These are phyloP conservation scores for Didymella pinodella DNA, from an alignment of 2,329 filamentous ascomycete species.

Conservation along the genomic window DNA sequence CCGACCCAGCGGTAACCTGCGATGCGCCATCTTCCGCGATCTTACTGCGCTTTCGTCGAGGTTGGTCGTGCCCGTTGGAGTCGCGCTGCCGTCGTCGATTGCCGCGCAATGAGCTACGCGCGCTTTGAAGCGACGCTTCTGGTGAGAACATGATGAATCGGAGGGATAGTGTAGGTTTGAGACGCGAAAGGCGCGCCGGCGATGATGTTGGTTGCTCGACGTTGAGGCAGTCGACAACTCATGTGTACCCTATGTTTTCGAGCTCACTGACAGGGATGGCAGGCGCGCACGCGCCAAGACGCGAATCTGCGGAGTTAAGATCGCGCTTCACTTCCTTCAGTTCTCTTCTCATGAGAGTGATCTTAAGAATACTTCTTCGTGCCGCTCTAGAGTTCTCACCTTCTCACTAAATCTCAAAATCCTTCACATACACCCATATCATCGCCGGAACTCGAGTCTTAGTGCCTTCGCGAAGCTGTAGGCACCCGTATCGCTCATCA, in stretches of 20 bases:
- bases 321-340: conserved; percentile 2
- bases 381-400: not conserved
- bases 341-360: too few relatives aligned
- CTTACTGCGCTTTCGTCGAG: conserved; percentile 58
- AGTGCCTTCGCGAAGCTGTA: not conserved
- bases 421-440: too few relatives aligned
- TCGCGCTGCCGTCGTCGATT: conserved; percentile 57
- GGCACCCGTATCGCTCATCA: not conserved
- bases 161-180: not conserved
- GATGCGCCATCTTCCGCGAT: conserved; percentile 54
- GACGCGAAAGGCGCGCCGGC: conserved; percentile 23
- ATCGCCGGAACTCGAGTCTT: not conserved
- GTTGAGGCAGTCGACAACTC: conserved; percentile 15
- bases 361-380: not conserved
- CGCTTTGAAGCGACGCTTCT: conserved; percentile 47
- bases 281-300: conserved; percentile 19
- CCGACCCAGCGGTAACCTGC: conserved; percentile 30
- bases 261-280: conserved; percentile 21
- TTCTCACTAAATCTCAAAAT: too few relatives aligned
- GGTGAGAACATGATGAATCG: conserved; percentile 50
- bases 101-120: conserved; percentile 54
- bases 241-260: conserved; percentile 22
- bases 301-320: conserved; percentile 20
- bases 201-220: conserved; percentile 19
- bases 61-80: conserved; percentile 53